Percentiles rank a stretch among this genome's conserved stretches.
phyloP scores from a whole-genome alignment of 108 stramenopile species.

The Cyclotella sp. region DNA sequence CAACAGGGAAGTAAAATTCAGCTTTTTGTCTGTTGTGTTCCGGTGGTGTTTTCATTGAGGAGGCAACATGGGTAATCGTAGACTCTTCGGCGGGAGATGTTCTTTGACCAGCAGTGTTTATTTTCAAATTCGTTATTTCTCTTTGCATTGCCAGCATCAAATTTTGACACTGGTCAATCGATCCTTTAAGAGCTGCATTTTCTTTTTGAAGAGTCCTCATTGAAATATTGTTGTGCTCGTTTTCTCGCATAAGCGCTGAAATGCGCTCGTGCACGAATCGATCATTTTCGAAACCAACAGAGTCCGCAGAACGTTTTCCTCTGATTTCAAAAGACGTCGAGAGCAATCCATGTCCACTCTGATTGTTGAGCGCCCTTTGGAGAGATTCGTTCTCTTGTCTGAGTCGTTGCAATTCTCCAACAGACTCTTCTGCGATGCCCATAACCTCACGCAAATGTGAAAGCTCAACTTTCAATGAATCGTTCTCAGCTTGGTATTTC shows the following conservation, averaged over 20 bases:
- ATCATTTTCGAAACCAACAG: conserved; percentile 21
- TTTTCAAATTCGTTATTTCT: conserved; percentile 48
- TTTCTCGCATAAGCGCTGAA: conserved; percentile 49
- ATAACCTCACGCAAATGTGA: conserved; percentile 45
- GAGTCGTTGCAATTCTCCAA: conserved; percentile 43
- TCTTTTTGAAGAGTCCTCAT: conserved; percentile 47
- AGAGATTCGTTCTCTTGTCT: conserved; percentile 44
- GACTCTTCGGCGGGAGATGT: neutral
- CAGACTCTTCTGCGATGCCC: conserved; percentile 48
- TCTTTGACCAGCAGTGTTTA: neutral
- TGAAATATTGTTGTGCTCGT: conserved; percentile 53
- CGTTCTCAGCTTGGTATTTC: conserved; percentile 35
- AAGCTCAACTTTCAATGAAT: conserved; percentile 37
- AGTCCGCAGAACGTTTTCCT: conserved; percentile 22
- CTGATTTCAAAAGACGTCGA: conserved; percentile 39
- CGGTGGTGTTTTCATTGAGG: conserved; percentile 28
- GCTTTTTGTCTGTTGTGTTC: neutral
- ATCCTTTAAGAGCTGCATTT: conserved; percentile 44
- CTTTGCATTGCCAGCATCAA: conserved; percentile 38
- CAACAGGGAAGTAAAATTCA: conserved; percentile 3
- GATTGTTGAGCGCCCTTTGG: conserved; percentile 16
- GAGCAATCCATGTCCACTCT: conserved; percentile 21
- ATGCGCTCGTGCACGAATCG: conserved; percentile 41
- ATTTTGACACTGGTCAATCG: conserved; percentile 37
- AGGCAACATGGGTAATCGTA: neutral